Conservation (phyloP, 257 asterid genomes). For the Solanum habrochaites region DNA sequence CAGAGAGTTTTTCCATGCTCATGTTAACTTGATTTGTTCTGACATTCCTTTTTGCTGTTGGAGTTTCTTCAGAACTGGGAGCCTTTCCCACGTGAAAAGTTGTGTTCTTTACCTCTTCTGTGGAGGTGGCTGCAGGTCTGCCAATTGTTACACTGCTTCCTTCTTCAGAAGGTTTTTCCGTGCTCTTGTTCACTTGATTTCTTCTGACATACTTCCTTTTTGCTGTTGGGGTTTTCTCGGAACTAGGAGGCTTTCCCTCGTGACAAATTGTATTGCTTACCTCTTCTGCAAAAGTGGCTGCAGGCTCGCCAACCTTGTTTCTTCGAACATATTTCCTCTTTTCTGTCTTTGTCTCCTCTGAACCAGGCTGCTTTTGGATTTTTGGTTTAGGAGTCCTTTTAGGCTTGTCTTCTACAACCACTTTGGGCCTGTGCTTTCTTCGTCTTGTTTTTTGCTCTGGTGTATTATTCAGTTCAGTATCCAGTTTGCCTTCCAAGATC, state of each 20-base stretch:
- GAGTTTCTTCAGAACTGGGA: conserved; percentile 12
- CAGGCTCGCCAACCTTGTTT: conserved; percentile 11
- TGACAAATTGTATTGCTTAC: conserved; percentile 9
- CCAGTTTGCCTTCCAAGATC: conserved; percentile 28
- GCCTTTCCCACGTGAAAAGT: conserved; percentile 7
- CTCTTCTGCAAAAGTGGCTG: conserved; percentile 18
- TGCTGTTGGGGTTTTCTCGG: conserved; percentile 14
- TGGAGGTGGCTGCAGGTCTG: conserved; percentile 10
- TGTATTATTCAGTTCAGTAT: conserved; percentile 38
- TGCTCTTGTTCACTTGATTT: conserved; percentile 19
- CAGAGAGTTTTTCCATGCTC: conserved; percentile 20
- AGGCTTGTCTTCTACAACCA: conserved; percentile 50
- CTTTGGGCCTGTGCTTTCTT: conserved; percentile 93
- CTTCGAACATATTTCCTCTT: conserved; percentile 53
- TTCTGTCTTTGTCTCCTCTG: conserved; percentile 22
- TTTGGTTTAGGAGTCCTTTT: conserved; percentile 32
- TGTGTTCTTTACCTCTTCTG: conserved; percentile 19
- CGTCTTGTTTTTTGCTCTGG: conserved; percentile 62
- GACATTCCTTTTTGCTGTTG: conserved; percentile 25
- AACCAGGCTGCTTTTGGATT: conserved; percentile 21
- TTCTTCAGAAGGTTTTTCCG: conserved; percentile 20
- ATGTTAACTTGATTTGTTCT: conserved; percentile 18
- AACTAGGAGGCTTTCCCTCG: conserved; percentile 11
- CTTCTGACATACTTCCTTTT: conserved; percentile 29
- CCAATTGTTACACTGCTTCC: conserved; percentile 14